phyloP scores from a whole-genome alignment of 2,329 filamentous ascomycete genomes.

The Penicillium capsulatum region DNA sequence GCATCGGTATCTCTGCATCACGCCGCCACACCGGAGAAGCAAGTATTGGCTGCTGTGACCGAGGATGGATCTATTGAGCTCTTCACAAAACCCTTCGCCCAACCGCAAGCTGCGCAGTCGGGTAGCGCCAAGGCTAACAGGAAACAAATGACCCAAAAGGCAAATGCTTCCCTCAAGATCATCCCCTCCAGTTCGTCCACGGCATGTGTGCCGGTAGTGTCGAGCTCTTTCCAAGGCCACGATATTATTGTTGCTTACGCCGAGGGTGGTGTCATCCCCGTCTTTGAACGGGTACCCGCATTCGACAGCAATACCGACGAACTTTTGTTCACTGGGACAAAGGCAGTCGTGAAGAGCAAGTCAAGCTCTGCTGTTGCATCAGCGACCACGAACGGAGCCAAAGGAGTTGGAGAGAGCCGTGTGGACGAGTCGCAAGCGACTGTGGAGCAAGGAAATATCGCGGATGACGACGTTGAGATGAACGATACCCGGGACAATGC shows the following conservation, averaged over 20 bases:
- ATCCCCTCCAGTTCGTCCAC: conserved; percentile 40
- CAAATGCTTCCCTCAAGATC: conserved; percentile 45
- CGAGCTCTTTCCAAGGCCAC: conserved; percentile 44
- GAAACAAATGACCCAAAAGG: conserved; percentile 44
- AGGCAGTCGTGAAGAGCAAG: conserved; percentile 44
- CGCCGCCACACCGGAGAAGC: conserved; percentile 30
- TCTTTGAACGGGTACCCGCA: conserved; percentile 49
- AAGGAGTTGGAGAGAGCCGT: conserved; percentile 48
- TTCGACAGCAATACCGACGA: conserved; percentile 44
- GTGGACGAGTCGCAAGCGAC: conserved; percentile 57
- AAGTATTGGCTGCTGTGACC: conserved; percentile 46
- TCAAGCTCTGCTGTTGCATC: conserved; percentile 42
- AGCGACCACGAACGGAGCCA: conserved; percentile 52
- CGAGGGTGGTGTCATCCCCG: conserved; percentile 48
- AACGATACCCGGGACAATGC: conserved; percentile 29
- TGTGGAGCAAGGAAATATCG: conserved; percentile 49
- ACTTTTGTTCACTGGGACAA: conserved; percentile 43
- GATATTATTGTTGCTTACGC: conserved; percentile 47
- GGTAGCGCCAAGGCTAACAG: conserved; percentile 44
- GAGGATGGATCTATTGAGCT: conserved; percentile 48
- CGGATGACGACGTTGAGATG: conserved; percentile 39
- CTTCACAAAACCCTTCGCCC: conserved; percentile 47
- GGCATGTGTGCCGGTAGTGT: conserved; percentile 41
- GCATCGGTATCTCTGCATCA: conserved; percentile 36
- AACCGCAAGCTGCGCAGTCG: conserved; percentile 27